Evolutionary conservation across 2,329 filamentous ascomycete genomes (phyloP).

Genomic region (Penicillium crustosum): DNA sequence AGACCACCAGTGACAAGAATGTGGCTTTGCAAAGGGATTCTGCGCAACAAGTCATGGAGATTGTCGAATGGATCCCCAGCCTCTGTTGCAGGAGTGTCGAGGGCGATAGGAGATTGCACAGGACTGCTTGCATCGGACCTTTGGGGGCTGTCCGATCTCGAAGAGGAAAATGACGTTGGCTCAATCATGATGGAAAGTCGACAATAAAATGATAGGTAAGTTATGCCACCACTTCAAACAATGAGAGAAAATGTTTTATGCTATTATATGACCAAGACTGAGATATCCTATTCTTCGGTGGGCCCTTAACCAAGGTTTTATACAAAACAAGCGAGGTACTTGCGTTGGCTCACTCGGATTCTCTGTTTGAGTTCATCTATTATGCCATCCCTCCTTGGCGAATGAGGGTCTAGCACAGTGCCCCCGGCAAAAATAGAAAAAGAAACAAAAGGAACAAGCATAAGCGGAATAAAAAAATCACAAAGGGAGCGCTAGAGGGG

Average conservation of each 20-base stretch:
- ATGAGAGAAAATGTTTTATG: slow-evolving; percentile 8
- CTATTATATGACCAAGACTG: slow-evolving; percentile 14
- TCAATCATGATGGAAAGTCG: background rate
- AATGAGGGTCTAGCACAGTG: slow-evolving; percentile 14
- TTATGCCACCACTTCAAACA: background rate
- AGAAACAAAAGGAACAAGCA: slow-evolving; percentile 11
- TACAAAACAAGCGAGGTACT: slow-evolving; percentile 17
- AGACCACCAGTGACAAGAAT: slow-evolving; percentile 46
- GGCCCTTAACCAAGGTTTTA: slow-evolving; percentile 18
- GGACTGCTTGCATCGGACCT: slow-evolving; percentile 35
- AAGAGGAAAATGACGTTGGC: slow-evolving; percentile 11
- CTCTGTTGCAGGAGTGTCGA: slow-evolving; percentile 48
- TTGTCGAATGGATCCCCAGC: slow-evolving; percentile 48
- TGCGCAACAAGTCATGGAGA: slow-evolving; percentile 43
- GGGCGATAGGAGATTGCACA: slow-evolving; percentile 28
- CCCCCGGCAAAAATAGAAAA: slow-evolving; percentile 21
- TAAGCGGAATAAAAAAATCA: slow-evolving; percentile 18
- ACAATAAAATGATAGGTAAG: background rate
- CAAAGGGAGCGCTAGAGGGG: slow-evolving; percentile 10
- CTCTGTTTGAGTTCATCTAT: slow-evolving; percentile 16
- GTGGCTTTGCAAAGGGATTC: slow-evolving; percentile 37
- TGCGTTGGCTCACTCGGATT: slow-evolving; percentile 13
- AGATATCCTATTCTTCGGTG: slow-evolving; percentile 7
- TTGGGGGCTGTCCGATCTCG: slow-evolving; percentile 32
- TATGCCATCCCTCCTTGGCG: slow-evolving; percentile 13